phyloP scores from a whole-genome alignment of 805 yeast genomes.

The Saccharomyces kudriavzevii region DNA sequence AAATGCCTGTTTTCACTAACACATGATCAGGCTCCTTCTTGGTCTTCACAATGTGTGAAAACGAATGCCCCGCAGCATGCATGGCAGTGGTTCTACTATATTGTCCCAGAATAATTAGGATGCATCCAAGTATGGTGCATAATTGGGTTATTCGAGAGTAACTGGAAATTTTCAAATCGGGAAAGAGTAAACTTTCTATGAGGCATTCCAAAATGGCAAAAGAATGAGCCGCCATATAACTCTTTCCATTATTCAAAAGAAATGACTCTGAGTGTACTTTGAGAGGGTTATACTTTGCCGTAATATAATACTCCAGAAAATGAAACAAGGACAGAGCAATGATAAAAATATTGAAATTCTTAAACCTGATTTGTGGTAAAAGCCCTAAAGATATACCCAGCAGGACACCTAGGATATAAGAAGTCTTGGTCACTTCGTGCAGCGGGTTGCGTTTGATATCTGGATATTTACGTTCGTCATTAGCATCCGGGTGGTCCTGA shows the following conservation, averaged over 20 bases:
- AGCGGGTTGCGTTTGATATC: constrained; percentile 36
- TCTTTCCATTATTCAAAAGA: constrained; percentile 53
- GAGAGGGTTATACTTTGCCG: constrained; percentile 63
- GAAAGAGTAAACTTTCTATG: constrained; percentile 37
- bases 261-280: constrained; percentile 67
- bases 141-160: constrained; percentile 1
- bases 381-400: constrained; percentile 35
- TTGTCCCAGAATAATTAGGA: constrained; percentile 54
- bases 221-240: constrained; percentile 50
- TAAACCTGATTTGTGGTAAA: constrained; percentile 24
- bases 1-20: constrained; percentile 69
- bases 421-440: constrained; percentile 37
- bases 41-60: constrained; percentile 69
- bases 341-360: constrained; percentile 41
- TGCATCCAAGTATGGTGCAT: constrained; percentile 37
- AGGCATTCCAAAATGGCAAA: constrained; percentile 45
- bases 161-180: constrained; percentile 27
- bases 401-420: constrained; percentile 37
- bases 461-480: constrained; percentile 18
- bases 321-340: constrained; percentile 58
- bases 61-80: constrained; percentile 80
- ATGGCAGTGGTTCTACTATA: constrained; percentile 62
- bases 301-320: constrained; percentile 69
- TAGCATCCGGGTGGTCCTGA: constrained; percentile 6
- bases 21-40: constrained; percentile 46